Evolutionary conservation across 2,329 filamentous ascomycete genomes (phyloP), one percentile per base, ranked within the genome.

Genomic region (Botryotinia narcissicola): DNA sequence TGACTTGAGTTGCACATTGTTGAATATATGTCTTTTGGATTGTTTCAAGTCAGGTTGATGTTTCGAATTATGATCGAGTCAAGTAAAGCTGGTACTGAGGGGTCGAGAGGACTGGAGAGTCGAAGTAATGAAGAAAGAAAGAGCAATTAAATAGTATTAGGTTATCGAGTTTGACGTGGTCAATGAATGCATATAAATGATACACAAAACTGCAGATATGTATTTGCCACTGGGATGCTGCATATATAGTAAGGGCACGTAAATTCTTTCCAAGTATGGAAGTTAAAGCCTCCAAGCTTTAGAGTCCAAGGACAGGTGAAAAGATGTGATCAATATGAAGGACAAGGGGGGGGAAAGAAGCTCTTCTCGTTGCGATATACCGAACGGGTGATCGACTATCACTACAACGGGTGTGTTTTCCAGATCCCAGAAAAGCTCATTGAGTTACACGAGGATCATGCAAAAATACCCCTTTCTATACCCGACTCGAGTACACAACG

Each of bases 401-500:
- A 35, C 54, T 40, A 29, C 46, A 67, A 67, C 46, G 64, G 64
- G 35, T 40, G 64, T 67, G 3, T n/a, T 57, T 32, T 42, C 48
- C 25, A 40, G 18, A 29, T 54, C 5, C 48, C 25, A n/a, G 25
- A 64, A 57, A 32, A 42, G 25, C 3, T 57, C 66, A 35, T 42
- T 25, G 18, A n/a, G 57, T 57, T 57, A 42, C 48, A 68, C 18
- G 37, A 68, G 10, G 35, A 25, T 42, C 51, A 57, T 42, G 32
- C 48, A 18, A 25, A 54, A 42, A 32, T 42, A 25, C 48, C 37
- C 48, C 66, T 57, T 57, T 57, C 48, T 42, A 57, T 68, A 68
- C 48, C 48, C 66, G 48, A 68, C 66, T 68, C 18, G 66, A 68
- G 66, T 57, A 42, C n/a, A 29, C 37, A 68, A 57, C 37, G 22